Percentiles rank a stretch among this genome's conserved stretches.
These are phyloP conservation scores for Apiotrichum veenhuisii DNA, from an alignment of 1,284 basidiomycete genomes.

Conservation along the genomic window DNA sequence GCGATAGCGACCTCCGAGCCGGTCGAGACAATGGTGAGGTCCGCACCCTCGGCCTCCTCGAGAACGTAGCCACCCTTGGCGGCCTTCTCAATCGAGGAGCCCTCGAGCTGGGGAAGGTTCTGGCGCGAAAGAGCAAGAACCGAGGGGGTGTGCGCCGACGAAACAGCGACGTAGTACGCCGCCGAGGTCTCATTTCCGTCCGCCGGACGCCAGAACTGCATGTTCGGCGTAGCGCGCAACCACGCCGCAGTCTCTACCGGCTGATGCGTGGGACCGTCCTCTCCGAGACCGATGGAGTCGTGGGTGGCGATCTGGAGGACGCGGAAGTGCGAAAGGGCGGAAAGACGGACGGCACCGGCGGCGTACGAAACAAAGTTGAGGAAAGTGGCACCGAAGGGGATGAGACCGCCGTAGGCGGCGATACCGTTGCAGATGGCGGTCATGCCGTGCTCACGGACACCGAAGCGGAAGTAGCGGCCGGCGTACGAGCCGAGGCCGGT, in stretches of 20 bases:
- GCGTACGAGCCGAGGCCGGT: slow-evolving; percentile 77
- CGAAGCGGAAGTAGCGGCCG: slow-evolving; percentile 90
- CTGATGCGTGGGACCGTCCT: slow-evolving; percentile 74
- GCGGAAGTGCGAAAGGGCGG: slow-evolving; percentile 81
- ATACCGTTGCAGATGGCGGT: slow-evolving; percentile 91
- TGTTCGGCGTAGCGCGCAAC: slow-evolving; percentile 74
- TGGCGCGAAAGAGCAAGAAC: slow-evolving; percentile 47
- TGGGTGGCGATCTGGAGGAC: slow-evolving; percentile 71
- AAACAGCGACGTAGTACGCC: slow-evolving; percentile 75
- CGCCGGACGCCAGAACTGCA: slow-evolving; percentile 86
- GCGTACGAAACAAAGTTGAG: slow-evolving; percentile 94
- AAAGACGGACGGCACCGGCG: slow-evolving; percentile 82
- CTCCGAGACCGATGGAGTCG: slow-evolving; percentile 83
- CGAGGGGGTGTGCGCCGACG: slow-evolving; percentile 72
- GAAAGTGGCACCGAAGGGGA: slow-evolving; percentile 85
- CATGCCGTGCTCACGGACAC: slow-evolving; percentile 97
- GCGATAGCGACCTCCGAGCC: slow-evolving; percentile 78
- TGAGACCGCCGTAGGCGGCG: slow-evolving; percentile 72
- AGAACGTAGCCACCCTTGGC: slow-evolving; percentile 84
- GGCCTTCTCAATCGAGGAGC: slow-evolving; percentile 79
- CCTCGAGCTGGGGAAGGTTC: slow-evolving; percentile 79
- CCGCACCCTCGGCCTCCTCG: slow-evolving; percentile 65
- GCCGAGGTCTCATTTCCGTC: slow-evolving; percentile 93
- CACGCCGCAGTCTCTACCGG: slow-evolving; percentile 76
- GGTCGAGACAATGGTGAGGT: slow-evolving; percentile 80